A percentile compares a stretch with the other conserved stretches of the same genome.
Evolutionary conservation across 1,284 basidiomycete species (phyloP).

Genomic region (Pholiota adiposa): DNA sequence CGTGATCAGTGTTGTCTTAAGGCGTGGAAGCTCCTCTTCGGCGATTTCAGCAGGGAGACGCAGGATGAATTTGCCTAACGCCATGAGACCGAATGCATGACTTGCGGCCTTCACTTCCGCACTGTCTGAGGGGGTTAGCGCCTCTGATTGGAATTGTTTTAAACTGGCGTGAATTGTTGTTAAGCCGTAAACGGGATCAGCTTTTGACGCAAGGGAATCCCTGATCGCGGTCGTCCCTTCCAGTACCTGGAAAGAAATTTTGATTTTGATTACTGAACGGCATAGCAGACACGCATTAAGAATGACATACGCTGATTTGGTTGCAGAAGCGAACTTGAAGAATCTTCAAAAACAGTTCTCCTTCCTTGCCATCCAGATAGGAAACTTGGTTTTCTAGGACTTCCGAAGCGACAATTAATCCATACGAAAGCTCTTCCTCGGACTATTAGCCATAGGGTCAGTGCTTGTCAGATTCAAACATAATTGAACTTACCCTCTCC

Average conservation of each 20-base stretch:
- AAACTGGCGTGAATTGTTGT: slow-evolving; percentile 78
- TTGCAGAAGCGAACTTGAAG: slow-evolving; percentile 71
- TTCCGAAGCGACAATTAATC: slow-evolving; percentile 77
- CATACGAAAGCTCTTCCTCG: slow-evolving; percentile 70
- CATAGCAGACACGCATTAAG: slow-evolving; percentile 1
- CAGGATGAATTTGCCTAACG: slow-evolving; percentile 79
- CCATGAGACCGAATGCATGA: slow-evolving; percentile 81
- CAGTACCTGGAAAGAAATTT: slow-evolving; percentile 64
- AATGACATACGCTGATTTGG: slow-evolving; percentile 58
- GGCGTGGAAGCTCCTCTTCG: slow-evolving; percentile 81
- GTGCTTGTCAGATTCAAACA: slow-evolving; percentile 6
- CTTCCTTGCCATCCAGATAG: slow-evolving; percentile 74
- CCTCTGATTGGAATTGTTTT: slow-evolving; percentile 60
- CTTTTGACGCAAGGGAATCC: slow-evolving; percentile 66
- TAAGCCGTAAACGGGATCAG: slow-evolving; percentile 83
- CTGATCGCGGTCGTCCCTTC: slow-evolving; percentile 82
- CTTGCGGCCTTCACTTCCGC: slow-evolving; percentile 62
- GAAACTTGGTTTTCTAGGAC: slow-evolving; percentile 69
- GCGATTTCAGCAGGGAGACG: slow-evolving; percentile 79
- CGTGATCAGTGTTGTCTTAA: slow-evolving; percentile 68
- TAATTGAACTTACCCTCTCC: slow-evolving; percentile 51
- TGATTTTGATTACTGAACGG: slow-evolving; percentile 6
- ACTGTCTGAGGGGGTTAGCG: slow-evolving; percentile 44
- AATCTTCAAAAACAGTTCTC: slow-evolving; percentile 67
- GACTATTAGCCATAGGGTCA: slow-evolving; percentile 41